Base-by-base conservation (phyloP, 129 eudicot genomes). In the Apium graveolens region DNA sequence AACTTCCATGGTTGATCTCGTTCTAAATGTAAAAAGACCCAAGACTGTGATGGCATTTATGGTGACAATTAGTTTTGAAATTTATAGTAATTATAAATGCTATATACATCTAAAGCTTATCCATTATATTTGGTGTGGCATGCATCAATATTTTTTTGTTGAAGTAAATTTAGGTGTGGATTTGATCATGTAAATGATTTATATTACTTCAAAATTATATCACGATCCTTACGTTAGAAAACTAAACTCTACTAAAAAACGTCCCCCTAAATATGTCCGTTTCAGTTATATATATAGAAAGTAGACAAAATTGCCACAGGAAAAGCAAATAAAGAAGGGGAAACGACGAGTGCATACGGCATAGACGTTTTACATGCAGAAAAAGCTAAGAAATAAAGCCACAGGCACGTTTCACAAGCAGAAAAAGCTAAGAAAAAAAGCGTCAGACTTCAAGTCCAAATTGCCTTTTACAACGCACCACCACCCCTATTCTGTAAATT, bases 1-100 rank as follows among this genome's bases (percentile, higher is more conserved):
- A 42, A 76, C 44, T 31, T 38, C 79, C 79, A 76, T 76, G 42
- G 26, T 70, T 70, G 45, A 70, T 76, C 45, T 51, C 11, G 57
- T 7, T 17, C 55, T 13, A 13, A 27, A 11, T 7, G 0, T 31
- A 26, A 10, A n/a, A 26, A 5, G 34, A 9, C 68, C 68, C 4
- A n/a, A 57, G 68, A 26, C 12, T 60, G 68, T 60, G 32, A 60
- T 60, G 17, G 32, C 31, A n/a, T 27, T 29, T 42, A 24, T 38
- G 31, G 63, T 74, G 78, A 70, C 5, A 7, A 34, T 34, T 5
- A 53, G 39, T 42, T 51, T 14, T 2, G 63, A 41, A 17, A 74
- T 74, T 46, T 74, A 46, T 74, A 74, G 13, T 17, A 35, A 60
- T 7, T 34, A 35, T 46, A 32, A 69, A 32, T 34, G 74, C 31